Conservation (phyloP, 257 asterid genomes). For the Ehretia macrophylla region DNA sequence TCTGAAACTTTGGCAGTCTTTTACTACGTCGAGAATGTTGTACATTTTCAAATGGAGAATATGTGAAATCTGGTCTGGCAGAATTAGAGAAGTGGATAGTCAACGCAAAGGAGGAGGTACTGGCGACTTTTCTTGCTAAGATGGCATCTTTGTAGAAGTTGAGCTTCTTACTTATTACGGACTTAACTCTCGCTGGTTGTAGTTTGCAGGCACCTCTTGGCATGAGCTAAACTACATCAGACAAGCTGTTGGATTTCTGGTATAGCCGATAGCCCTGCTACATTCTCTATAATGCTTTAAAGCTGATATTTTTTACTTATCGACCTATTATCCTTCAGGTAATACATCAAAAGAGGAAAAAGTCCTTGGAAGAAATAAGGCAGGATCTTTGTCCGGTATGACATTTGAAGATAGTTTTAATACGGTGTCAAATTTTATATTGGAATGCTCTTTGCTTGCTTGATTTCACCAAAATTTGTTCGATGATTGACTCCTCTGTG, state of each 20-base stretch:
- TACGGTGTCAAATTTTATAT: neutral
- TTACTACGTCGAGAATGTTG: constrained; percentile 98
- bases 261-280: constrained; percentile 23
- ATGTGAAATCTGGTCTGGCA: constrained; percentile 95
- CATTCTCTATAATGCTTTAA: constrained; percentile 8
- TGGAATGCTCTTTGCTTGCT: constrained; percentile 3
- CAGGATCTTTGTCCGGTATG: constrained; percentile 98
- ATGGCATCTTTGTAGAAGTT: constrained; percentile 5
- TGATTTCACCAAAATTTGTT: constrained; percentile 3
- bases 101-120: constrained; percentile 85
- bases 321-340: constrained; percentile 45
- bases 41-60: constrained; percentile 95
- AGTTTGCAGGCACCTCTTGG: constrained; percentile 99
- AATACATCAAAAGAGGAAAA: constrained; percentile 94
- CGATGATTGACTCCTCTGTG: constrained; percentile 13
- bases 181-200: constrained; percentile 32
- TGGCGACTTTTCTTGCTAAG: neutral
- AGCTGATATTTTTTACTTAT: constrained; percentile 9
- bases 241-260: constrained; percentile 99
- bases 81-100: constrained; percentile 97
- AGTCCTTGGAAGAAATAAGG: constrained; percentile 87
- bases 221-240: constrained; percentile 94
- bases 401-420: constrained; percentile 5
- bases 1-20: constrained; percentile 42
- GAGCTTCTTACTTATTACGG: constrained; percentile 7